These are phyloP conservation scores for Filobasidium wieringae DNA, from an alignment of 768 basidiomycete genomes.

Conservation along the genomic window DNA sequence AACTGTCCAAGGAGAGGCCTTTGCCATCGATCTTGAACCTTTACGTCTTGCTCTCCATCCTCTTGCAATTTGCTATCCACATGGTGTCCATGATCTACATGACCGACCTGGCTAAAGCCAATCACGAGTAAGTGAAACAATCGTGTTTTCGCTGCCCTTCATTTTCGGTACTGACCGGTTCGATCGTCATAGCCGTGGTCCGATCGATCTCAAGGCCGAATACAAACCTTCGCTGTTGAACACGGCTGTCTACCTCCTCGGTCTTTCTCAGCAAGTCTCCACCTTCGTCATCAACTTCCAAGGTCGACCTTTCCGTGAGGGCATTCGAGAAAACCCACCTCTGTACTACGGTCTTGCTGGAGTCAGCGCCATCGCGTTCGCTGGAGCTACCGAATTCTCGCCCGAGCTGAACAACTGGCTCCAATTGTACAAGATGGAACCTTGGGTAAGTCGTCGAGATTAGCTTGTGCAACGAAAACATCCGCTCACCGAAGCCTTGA, in stretches of 20 bases:
- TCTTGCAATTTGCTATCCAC: conserved; percentile 87
- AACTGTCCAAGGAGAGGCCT: conserved; percentile 83
- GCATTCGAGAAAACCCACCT: conserved; percentile 89
- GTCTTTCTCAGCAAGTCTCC: conserved; percentile 93
- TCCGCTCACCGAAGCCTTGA: not conserved
- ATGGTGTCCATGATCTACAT: conserved; percentile 85
- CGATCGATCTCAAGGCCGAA: conserved; percentile 87
- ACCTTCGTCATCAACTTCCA: conserved; percentile 97
- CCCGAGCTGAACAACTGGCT: conserved; percentile 95
- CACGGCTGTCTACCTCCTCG: conserved; percentile 89
- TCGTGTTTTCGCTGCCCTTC: not conserved
- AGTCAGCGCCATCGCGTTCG: conserved; percentile 80
- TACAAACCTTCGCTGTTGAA: conserved; percentile 91
- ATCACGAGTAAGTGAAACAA: conserved; percentile 55
- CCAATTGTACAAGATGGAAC: conserved; percentile 85
- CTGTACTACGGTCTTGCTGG: conserved; percentile 84
- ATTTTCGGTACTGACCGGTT: not conserved
- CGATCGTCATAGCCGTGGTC: conserved; percentile 46
- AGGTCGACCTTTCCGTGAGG: conserved; percentile 96
- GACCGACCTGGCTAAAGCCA: conserved; percentile 64
- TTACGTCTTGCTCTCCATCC: conserved; percentile 82
- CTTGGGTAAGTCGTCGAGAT: conserved; percentile 47
- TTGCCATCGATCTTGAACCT: conserved; percentile 92
- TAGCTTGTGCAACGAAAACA: not conserved
- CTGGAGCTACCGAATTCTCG: conserved; percentile 82